Conservation (phyloP, 2,329 filamentous ascomycete species). For the Trichoderma asperellum region DNA sequence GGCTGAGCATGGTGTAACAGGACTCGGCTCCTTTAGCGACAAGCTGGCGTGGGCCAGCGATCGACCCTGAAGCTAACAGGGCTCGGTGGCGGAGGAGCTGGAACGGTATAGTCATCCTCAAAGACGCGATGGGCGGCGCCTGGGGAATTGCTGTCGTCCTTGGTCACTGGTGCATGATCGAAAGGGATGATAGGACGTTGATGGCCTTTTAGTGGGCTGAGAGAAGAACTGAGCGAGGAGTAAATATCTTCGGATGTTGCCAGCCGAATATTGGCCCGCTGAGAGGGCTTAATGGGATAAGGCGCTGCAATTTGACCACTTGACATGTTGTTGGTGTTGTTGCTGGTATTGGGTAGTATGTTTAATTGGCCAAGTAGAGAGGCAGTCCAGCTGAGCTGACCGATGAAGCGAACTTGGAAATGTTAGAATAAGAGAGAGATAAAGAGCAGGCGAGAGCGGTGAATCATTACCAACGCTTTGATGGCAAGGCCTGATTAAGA, state of each 20-base stretch:
- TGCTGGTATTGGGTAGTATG: neutral
- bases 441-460: neutral
- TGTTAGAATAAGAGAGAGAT: neutral
- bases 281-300: slow-evolving; percentile 52
- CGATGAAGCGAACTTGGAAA: neutral
- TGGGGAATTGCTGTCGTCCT: slow-evolving; percentile 46
- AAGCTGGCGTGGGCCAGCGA: slow-evolving; percentile 52
- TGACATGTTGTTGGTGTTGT: slow-evolving; percentile 40
- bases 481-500: neutral
- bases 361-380: neutral
- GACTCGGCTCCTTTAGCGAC: slow-evolving; percentile 34
- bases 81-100: slow-evolving; percentile 67
- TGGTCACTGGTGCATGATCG: slow-evolving; percentile 52
- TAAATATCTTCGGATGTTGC: slow-evolving; percentile 54
- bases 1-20: slow-evolving; percentile 25
- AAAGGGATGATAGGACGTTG: slow-evolving; percentile 18
- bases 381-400: neutral
- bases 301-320: slow-evolving; percentile 47
- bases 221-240: slow-evolving; percentile 50
- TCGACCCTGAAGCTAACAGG: slow-evolving; percentile 65
- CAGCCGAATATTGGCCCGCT: slow-evolving; percentile 48
- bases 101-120: slow-evolving; percentile 65
- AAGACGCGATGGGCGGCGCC: slow-evolving; percentile 56
- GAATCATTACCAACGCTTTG: slow-evolving; percentile 2
- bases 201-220: slow-evolving; percentile 19